Evolutionary conservation across 805 yeast species (phyloP), one percentile per base, ranked within the genome.

Genomic region (Spathaspora hagerdaliae): DNA sequence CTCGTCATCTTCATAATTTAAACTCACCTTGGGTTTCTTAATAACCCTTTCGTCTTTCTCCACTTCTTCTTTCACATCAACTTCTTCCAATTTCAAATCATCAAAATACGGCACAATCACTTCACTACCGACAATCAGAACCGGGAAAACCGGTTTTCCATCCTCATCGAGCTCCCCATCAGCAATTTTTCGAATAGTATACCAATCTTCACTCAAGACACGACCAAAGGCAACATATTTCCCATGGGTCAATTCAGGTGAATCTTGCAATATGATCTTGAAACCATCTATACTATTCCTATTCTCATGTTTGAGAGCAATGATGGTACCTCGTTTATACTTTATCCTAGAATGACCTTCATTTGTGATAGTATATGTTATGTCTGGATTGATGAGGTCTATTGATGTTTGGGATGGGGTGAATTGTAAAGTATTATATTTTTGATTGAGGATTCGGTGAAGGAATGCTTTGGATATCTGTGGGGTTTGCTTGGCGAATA

Each of bases 401-500:
- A 51, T 41, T 31, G 49, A 50, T 7, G 59, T 53, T 7, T 71
- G 56, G 4, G 75, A 59, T 35, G 74, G 62, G 43, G 63, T 63
- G 53, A 84, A 79, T 34, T 51, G 50, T 43, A 67, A 57, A 11
- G 71, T 74, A 40, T 60, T 60, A 54, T 71, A 81, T 35, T 53
- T 55, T 8, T 74, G 73, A 46, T 74, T 63, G 12, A 70, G 36
- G 51, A 85, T 77, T 33, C 66, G 68, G 42, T 69, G 67, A n/a
- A 85, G 56, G 52, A 85, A 83, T 34, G 57, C 54, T 32, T 71
- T 55, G 29, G 75, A 56, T 1, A 80, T 71, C 0, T 51, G 49
- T 0, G 90, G 89, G 3, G 77, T 61, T 57, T 86, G 88, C 52
- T 79, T 79, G 10, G 90, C 87, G 82, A 85, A 86, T 6, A 85